Evolutionary conservation across 2,329 filamentous ascomycete genomes (phyloP), one percentile per base, ranked within the genome.

Genomic region (Lachnellula willkommii): DNA sequence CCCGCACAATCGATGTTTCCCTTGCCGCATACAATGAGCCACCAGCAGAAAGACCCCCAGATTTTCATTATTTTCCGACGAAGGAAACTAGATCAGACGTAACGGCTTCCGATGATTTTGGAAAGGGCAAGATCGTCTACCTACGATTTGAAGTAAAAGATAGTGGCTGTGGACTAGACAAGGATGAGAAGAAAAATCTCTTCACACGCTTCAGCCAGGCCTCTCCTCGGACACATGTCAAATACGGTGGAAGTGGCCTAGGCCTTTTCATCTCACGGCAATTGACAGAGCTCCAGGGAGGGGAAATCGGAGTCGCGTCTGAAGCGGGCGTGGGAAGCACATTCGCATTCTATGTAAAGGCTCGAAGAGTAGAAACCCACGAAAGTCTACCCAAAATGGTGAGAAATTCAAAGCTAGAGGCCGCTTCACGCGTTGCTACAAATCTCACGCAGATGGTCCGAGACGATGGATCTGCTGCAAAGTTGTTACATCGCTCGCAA

Each of bases 201-300:
- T 93, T 93, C 71, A 82, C 89, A 61, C 81, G 87, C n/a, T 93
- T 92, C 69, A 84, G 87, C 5, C 89, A 93, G 70, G 88, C 88
- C 0, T 88, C 84, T 17, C 86, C 87, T 1, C 82, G 83, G 47
- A 91, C 88, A 0, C 88, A 92, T 64, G 84, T 90, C 20, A 84
- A 89, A 62, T 91, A 92, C 60, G 89, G 89, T 17, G 89, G 89
- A 0, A 88, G 84, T 0, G 89, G 89, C 0, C 77, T 93, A 1
- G 89, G 89, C 0, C 75, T 93, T 0, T 93, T 91, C 70, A 92
- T 93, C 62, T 89, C 85, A 36, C 80, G 88, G 36, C 83, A 89
- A 54, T 77, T 94, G 24, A 89, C 87, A 0, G 89, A 93, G 68
- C 74, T 93, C 8, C 88, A 92, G 69, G 87, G 88, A 17, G 84